Conservation (phyloP, 192 early-diverging fungal species). For the Podila epicladia region DNA sequence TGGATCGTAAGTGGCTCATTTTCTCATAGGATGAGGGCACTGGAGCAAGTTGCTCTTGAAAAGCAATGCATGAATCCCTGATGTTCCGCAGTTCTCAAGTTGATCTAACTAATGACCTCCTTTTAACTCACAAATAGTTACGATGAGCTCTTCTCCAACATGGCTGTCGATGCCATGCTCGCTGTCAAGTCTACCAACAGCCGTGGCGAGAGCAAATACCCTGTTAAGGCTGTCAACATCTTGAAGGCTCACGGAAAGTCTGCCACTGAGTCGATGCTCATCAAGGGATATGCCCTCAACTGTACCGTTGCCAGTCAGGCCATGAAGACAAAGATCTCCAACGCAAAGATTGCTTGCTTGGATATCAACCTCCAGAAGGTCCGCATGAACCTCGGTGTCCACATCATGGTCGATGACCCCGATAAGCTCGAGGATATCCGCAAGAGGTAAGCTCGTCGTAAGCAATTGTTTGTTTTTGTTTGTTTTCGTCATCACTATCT, state of each 20-base stretch:
- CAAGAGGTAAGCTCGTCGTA: conserved; percentile 61
- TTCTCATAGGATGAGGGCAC: background rate
- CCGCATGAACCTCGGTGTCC: conserved; percentile 97
- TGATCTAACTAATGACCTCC: no score
- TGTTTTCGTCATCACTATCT: background rate
- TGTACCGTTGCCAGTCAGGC: conserved; percentile 97
- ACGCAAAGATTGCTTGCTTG: conserved; percentile 96
- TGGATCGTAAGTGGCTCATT: conserved; percentile 73
- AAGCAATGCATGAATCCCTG: background rate
- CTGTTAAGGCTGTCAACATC: conserved; percentile 97
- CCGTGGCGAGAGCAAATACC: conserved; percentile 91
- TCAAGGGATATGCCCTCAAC: conserved; percentile 97
- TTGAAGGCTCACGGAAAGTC: conserved; percentile 97
- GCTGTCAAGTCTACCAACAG: conserved; percentile 90
- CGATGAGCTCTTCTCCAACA: conserved; percentile 95
- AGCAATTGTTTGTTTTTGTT: background rate
- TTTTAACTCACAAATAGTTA: conserved; percentile 61
- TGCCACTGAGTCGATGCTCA: conserved; percentile 85
- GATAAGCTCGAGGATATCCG: conserved; percentile 98
- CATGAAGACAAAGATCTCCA: conserved; percentile 87
- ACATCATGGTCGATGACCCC: conserved; percentile 98
- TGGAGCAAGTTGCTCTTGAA: background rate
- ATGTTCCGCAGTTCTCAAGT: no score
- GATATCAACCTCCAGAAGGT: conserved; percentile 99
- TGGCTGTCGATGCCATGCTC: conserved; percentile 93